A percentile compares a stretch with the other conserved stretches of the same genome.
These are phyloP conservation scores for Neonectria ditissima DNA, from an alignment of 2,329 filamentous ascomycete species.

Conservation along the genomic window DNA sequence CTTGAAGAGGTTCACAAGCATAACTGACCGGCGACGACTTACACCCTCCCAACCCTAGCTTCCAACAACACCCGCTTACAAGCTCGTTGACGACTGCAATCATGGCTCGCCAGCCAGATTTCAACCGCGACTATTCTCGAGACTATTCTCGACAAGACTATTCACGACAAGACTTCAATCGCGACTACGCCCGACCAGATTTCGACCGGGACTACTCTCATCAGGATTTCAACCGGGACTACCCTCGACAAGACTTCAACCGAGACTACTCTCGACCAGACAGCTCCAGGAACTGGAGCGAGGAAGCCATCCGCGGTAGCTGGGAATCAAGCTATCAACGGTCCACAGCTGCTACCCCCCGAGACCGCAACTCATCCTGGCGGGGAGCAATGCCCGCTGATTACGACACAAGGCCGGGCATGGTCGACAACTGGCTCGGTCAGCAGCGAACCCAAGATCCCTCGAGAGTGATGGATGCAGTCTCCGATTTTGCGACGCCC, in stretches of 20 bases:
- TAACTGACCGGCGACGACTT: constrained; percentile 22
- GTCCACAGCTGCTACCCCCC: constrained; percentile 37
- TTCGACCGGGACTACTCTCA: constrained; percentile 3
- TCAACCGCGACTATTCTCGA: constrained; percentile 11
- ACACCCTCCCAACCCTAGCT: constrained; percentile 22
- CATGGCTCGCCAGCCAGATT: constrained; percentile 40
- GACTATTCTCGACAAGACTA: constrained; percentile 3
- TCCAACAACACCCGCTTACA: background rate
- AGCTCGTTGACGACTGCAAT: constrained; percentile 17
- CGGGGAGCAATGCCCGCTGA: constrained; percentile 31
- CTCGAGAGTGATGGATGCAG: constrained; percentile 31
- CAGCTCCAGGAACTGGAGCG: constrained; percentile 45
- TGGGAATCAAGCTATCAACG: constrained; percentile 41
- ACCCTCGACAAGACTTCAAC: background rate
- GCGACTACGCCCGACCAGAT: background rate
- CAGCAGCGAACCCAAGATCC: constrained; percentile 38
- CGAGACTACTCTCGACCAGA: constrained; percentile 32
- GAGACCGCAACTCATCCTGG: constrained; percentile 34
- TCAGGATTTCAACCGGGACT: background rate
- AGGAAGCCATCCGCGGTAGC: constrained; percentile 44
- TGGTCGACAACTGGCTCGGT: constrained; percentile 43
- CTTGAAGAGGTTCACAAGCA: constrained; percentile 3
- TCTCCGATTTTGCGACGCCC: constrained; percentile 41
- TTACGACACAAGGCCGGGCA: constrained; percentile 35
- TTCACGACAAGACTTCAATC: background rate